A percentile compares a stretch with the other conserved stretches of the same genome.
Evolutionary conservation across 2,329 filamentous ascomycete species (phyloP).

Genomic region (Cytospora schulzeri): DNA sequence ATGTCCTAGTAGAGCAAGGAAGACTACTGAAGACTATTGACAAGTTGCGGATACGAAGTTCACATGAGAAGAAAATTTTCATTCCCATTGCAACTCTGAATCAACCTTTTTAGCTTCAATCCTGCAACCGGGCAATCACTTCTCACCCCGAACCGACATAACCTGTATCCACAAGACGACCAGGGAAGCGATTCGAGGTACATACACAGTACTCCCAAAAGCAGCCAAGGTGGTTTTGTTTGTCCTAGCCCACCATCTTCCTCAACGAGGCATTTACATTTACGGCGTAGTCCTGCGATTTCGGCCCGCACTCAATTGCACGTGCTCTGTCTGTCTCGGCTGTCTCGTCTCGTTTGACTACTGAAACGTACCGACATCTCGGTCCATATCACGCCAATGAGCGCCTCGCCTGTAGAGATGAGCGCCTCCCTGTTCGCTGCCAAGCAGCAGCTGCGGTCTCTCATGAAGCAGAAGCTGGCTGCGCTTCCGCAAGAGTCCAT

Average conservation of each 20-base stretch:
- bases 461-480: slow-evolving; percentile 69
- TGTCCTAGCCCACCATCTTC: neutral
- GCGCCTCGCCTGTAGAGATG: slow-evolving; percentile 42
- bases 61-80: neutral
- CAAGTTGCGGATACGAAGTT: neutral
- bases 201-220: too few species aligned
- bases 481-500: slow-evolving; percentile 64
- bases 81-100: neutral
- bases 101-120: neutral
- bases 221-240: neutral
- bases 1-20: neutral
- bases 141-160: neutral
- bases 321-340: neutral
- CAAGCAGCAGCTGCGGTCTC: slow-evolving; percentile 74
- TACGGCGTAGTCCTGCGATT: neutral
- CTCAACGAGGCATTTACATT: neutral
- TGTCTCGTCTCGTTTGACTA: neutral
- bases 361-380: neutral
- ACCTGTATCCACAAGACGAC: neutral
- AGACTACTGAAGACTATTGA: neutral
- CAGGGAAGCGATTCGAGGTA: neutral
- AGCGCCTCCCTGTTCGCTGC: slow-evolving; percentile 59
- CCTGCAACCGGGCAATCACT: neutral
- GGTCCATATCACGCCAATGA: slow-evolving; percentile 20
- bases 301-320: neutral